These are phyloP conservation scores for Pezicula carpinea DNA, from an alignment of 2,329 filamentous ascomycete species.

Conservation along the genomic window DNA sequence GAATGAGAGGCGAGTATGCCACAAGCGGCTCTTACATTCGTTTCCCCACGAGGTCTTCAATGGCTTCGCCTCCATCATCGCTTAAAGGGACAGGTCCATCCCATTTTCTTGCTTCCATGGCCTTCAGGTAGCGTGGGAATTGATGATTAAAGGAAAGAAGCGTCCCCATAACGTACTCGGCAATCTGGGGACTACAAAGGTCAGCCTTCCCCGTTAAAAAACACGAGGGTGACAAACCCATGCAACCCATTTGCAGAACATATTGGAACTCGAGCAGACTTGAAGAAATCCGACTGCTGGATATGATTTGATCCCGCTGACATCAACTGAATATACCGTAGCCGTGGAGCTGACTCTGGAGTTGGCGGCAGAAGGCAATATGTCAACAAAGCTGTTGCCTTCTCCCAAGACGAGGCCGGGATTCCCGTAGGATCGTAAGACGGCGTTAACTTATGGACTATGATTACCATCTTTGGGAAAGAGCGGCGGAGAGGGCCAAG, in stretches of 20 bases:
- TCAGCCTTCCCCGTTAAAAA: background rate
- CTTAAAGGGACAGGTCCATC: constrained; percentile 2
- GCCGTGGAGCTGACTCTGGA: constrained; percentile 26
- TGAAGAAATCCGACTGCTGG: constrained; percentile 30
- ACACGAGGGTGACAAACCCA: constrained; percentile 29
- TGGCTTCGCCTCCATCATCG: constrained; percentile 20
- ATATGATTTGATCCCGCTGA: constrained; percentile 41
- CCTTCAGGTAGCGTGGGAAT: constrained; percentile 26
- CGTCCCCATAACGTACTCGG: constrained; percentile 36
- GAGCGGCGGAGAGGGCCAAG: constrained; percentile 27
- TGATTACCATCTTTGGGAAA: constrained; percentile 35
- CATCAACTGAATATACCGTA: constrained; percentile 40
- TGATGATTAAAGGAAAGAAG: constrained; percentile 31
- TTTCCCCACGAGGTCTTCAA: constrained; percentile 50
- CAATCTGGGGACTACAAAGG: constrained; percentile 31
- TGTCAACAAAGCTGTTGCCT: constrained; percentile 36
- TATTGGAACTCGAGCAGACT: constrained; percentile 32
- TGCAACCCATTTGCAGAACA: constrained; percentile 38
- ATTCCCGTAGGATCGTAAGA: background rate
- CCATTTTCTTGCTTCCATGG: constrained; percentile 29
- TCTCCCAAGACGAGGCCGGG: constrained; percentile 30
- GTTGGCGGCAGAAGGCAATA: constrained; percentile 28
- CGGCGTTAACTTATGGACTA: constrained; percentile 25
- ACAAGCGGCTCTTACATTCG: constrained; percentile 16
- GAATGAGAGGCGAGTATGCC: background rate